phyloP scores from a whole-genome alignment of 371 early-diverging fungal genomes.

The Capillidium heterosporum region DNA sequence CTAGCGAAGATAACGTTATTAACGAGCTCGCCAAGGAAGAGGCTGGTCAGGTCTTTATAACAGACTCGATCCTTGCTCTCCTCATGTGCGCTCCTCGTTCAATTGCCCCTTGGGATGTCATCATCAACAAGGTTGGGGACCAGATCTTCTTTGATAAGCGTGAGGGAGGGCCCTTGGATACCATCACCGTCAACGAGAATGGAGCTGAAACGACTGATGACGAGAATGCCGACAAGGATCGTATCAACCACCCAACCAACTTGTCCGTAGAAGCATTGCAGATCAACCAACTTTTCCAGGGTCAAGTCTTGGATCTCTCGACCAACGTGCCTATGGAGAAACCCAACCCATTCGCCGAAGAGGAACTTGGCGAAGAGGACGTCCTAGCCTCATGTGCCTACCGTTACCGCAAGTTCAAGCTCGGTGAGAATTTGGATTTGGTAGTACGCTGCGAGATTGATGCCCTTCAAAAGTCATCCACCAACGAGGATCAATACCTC shows the following conservation, averaged over 20 bases:
- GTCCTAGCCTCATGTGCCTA: conserved; percentile 58
- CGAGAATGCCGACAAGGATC: conserved; percentile 53
- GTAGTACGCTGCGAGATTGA: conserved; percentile 83
- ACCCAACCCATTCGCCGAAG: conserved; percentile 55
- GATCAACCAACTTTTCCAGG: conserved; percentile 69
- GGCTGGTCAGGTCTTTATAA: conserved; percentile 68
- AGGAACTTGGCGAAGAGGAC: conserved; percentile 24
- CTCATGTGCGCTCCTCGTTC: conserved; percentile 87
- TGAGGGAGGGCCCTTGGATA: conserved; percentile 41
- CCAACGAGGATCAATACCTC: conserved; percentile 40
- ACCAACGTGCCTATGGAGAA: conserved; percentile 23
- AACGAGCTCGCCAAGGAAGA: conserved; percentile 38
- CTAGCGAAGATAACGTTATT: conserved; percentile 63
- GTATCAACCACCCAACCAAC: conserved; percentile 68
- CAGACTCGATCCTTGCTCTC: conserved; percentile 72
- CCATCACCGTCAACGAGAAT: conserved; percentile 84
- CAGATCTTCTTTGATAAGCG: conserved; percentile 86
- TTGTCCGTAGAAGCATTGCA: conserved; percentile 80
- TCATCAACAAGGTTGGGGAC: conserved; percentile 71
- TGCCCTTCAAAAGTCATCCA: conserved; percentile 43
- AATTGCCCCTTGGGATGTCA: conserved; percentile 90
- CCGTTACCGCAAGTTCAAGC: conserved; percentile 68
- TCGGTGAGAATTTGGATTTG: conserved; percentile 35
- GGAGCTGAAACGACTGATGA: conserved; percentile 82
- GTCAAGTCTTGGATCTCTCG: conserved; percentile 44